A percentile compares a stretch with the other conserved stretches of the same genome.
Conservation (phyloP, 2,329 filamentous ascomycete genomes). For the Diplodia mutila region DNA sequence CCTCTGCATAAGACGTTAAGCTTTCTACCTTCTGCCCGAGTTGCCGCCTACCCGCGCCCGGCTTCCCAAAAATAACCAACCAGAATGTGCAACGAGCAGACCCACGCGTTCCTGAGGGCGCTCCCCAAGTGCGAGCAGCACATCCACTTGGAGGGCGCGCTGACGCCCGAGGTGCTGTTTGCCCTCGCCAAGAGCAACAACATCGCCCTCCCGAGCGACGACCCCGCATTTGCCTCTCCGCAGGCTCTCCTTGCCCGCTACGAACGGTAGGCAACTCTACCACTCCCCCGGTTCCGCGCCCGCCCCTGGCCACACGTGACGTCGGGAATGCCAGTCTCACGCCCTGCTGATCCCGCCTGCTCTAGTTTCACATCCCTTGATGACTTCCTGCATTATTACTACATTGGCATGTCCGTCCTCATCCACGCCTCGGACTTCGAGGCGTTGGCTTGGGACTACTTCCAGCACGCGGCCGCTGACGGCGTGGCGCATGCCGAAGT, state of each 20-base stretch:
- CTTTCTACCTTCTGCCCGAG: not conserved
- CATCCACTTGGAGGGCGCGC: constrained; percentile 76
- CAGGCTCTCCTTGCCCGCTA: constrained; percentile 67
- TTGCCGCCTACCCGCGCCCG: constrained; percentile 1
- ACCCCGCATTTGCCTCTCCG: constrained; percentile 66
- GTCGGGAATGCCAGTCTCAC: constrained; percentile 8
- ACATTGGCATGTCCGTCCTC: constrained; percentile 73
- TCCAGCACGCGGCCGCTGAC: constrained; percentile 64
- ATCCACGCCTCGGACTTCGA: constrained; percentile 70
- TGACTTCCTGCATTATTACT: constrained; percentile 80
- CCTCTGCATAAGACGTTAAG: not conserved
- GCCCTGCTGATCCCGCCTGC: constrained; percentile 10
- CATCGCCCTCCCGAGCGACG: constrained; percentile 59
- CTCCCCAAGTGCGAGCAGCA: constrained; percentile 84
- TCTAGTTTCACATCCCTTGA: constrained; percentile 67
- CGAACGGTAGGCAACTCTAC: constrained; percentile 39
- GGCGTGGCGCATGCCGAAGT: constrained; percentile 74
- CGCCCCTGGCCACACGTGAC: not conserved
- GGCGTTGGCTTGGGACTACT: constrained; percentile 72
- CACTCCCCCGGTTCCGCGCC: not conserved
- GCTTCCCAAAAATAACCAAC: not conserved
- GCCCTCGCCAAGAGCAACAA: constrained; percentile 68
- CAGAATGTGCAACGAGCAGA: constrained; percentile 59
- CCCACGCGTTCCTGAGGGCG: constrained; percentile 64
- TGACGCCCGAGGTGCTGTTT: constrained; percentile 73